Evolutionary conservation across 495 filamentous ascomycete species (phyloP).

Genomic region (Bombardia bombarda): DNA sequence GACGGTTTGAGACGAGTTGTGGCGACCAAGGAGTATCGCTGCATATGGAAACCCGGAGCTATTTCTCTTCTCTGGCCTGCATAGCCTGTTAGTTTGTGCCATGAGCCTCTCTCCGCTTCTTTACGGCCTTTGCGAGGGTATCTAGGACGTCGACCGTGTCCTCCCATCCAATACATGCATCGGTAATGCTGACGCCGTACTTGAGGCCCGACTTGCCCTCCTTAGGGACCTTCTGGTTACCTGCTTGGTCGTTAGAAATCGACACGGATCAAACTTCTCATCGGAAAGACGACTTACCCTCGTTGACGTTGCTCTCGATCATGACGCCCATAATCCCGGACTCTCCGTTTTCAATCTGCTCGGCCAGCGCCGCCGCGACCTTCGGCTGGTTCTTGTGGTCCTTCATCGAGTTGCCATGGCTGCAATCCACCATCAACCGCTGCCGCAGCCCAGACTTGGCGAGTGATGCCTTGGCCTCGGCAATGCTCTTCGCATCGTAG

Average conservation of each 20-base stretch:
- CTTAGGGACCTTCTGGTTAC: constrained; percentile 82
- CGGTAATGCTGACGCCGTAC: constrained; percentile 95
- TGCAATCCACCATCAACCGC: constrained; percentile 96
- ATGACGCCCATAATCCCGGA: constrained; percentile 92
- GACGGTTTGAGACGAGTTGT: no score
- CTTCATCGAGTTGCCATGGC: constrained; percentile 92
- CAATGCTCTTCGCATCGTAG: constrained; percentile 79
- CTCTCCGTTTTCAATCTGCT: constrained; percentile 82
- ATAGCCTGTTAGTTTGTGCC: constrained; percentile 14
- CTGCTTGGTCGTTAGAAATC: constrained; percentile 30
- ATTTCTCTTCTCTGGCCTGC: no score
- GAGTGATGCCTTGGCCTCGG: constrained; percentile 26
- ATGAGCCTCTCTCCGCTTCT: constrained; percentile 49
- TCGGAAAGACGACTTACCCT: constrained; percentile 54
- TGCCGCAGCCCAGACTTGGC: constrained; percentile 35
- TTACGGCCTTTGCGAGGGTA: constrained; percentile 72
- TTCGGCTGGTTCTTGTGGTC: constrained; percentile 97
- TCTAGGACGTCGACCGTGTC: constrained; percentile 81
- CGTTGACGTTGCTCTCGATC: constrained; percentile 97
- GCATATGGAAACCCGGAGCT: no score
- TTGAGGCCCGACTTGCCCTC: constrained; percentile 86
- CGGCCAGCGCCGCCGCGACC: constrained; percentile 72
- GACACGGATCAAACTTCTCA: background rate
- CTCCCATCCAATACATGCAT: constrained; percentile 94
- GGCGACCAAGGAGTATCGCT: no score